phyloP scores from a whole-genome alignment of 345 rosid genomes.

The Aquilaria malaccensis region DNA sequence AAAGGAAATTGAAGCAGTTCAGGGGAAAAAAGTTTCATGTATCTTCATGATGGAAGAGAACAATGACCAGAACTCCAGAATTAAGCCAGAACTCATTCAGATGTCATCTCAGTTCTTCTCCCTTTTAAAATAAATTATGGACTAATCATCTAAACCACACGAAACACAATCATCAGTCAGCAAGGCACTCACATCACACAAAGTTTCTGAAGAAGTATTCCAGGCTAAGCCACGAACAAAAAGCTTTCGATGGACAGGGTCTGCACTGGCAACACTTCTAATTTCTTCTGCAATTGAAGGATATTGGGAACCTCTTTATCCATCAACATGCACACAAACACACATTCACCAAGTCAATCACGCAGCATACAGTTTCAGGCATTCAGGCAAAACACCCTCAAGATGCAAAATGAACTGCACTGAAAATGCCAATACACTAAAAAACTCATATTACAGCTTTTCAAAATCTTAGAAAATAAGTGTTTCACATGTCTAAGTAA shows the following conservation, averaged over 20 bases:
- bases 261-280: slow-evolving; percentile 58
- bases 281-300: slow-evolving; percentile 78
- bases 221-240: slow-evolving; percentile 83
- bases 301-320: slow-evolving; percentile 67
- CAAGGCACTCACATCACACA: slow-evolving; percentile 82
- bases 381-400: slow-evolving; percentile 12
- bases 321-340: slow-evolving; percentile 67
- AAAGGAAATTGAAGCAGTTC: slow-evolving; percentile 4
- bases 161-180: slow-evolving; percentile 41
- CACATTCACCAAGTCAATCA: slow-evolving; percentile 60
- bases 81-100: not conserved
- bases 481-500: too few relatives aligned
- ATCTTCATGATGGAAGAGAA: slow-evolving; percentile 1
- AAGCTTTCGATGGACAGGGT: slow-evolving; percentile 77
- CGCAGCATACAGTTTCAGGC: slow-evolving; percentile 37
- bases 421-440: not conserved
- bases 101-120: too few relatives aligned
- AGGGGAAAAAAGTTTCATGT: slow-evolving; percentile 5
- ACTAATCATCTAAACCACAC: slow-evolving; percentile 31
- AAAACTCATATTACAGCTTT: too few relatives aligned
- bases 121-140: not conserved
- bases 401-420: slow-evolving; percentile 9
- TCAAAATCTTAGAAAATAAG: too few relatives aligned
- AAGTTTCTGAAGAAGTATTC: slow-evolving; percentile 68
- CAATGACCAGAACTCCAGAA: too few relatives aligned